These are phyloP conservation scores for Aphanomyces euteiches DNA, from an alignment of 352 stramenopile genomes.

Conservation along the genomic window DNA sequence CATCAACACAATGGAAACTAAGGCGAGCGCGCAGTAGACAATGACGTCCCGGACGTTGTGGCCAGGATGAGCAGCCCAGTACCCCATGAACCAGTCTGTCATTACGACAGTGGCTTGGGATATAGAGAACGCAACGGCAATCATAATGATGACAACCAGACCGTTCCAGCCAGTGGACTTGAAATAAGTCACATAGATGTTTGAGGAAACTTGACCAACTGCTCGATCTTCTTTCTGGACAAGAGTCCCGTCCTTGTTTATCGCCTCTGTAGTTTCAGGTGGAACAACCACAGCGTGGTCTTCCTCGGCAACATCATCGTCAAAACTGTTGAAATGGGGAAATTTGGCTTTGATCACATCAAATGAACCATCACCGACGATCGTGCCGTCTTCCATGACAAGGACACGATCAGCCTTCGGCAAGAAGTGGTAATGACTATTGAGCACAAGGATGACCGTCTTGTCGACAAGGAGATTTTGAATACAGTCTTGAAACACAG, in stretches of 20 bases:
- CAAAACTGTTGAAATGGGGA: constrained; percentile 31
- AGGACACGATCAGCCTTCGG: constrained; percentile 50
- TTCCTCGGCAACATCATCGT: neutral
- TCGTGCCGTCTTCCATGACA: constrained; percentile 65
- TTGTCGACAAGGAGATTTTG: constrained; percentile 72
- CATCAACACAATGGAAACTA: no score
- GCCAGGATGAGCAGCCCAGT: no score
- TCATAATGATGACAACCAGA: neutral
- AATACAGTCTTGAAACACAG: constrained; percentile 95
- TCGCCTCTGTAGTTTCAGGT: no score
- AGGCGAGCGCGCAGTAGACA: no score
- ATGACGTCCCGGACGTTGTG: no score
- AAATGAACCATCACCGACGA: constrained; percentile 74
- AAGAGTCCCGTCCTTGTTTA: no score
- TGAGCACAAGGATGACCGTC: constrained; percentile 90
- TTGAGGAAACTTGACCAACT: neutral
- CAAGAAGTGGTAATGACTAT: constrained; percentile 91
- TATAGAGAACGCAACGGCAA: constrained; percentile 5
- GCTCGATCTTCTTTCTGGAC: constrained; percentile 5
- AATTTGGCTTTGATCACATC: constrained; percentile 48
- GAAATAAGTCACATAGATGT: constrained; percentile 19
- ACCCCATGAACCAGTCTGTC: constrained; percentile 21
- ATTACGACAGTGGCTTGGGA: neutral
- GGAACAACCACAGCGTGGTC: no score
- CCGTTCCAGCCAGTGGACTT: constrained; percentile 4